Conservation (phyloP, 768 basidiomycete species). For the Tylopilus rubrobrunneus region DNA sequence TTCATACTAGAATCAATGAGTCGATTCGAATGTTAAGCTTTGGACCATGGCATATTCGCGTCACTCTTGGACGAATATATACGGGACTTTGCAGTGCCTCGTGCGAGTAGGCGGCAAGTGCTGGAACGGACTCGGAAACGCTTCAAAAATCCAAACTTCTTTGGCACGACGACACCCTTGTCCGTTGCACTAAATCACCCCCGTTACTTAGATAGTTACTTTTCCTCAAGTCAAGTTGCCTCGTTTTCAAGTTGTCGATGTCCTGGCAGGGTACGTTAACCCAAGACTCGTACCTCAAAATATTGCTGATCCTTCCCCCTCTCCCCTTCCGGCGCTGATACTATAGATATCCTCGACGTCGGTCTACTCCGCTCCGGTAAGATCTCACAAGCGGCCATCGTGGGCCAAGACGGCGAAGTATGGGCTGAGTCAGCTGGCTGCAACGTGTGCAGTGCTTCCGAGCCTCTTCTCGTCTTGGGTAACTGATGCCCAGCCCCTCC, state of each 20-base stretch:
- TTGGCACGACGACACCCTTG: background rate
- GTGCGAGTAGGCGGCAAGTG: background rate
- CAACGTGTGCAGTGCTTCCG: constrained; percentile 19
- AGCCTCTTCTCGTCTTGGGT: no score
- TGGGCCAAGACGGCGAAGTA: constrained; percentile 28
- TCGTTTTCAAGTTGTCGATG: constrained; percentile 16
- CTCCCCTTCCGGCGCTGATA: no score
- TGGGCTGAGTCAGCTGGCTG: constrained; percentile 30
- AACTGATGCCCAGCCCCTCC: no score
- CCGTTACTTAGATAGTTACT: no score
- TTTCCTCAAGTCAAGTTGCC: no score
- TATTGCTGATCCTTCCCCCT: background rate
- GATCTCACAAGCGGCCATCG: constrained; percentile 64
- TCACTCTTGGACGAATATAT: background rate
- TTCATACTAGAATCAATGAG: no score
- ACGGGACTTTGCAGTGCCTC: background rate
- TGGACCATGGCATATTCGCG: no score
- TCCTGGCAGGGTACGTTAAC: constrained; percentile 26
- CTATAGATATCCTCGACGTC: constrained; percentile 67
- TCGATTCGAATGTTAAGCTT: no score
- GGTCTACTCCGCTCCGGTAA: constrained; percentile 74
- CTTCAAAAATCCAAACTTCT: no score
- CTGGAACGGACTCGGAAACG: no score
- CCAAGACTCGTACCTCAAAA: background rate
- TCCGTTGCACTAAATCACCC: no score